Conservation (phyloP, 257 asterid genomes). For the Jacaranda mimosifolia region DNA sequence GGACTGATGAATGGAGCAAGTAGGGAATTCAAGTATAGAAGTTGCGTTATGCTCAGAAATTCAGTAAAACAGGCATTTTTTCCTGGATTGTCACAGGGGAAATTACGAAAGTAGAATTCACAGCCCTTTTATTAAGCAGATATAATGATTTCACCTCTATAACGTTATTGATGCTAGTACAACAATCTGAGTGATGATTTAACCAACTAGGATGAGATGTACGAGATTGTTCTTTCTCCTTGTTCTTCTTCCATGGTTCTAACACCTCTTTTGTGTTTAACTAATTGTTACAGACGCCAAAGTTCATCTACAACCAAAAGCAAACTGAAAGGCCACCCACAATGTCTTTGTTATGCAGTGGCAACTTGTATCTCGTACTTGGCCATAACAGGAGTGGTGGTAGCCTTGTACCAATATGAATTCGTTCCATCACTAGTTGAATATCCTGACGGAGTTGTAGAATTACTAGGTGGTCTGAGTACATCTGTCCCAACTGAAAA, state of each 20-base stretch:
- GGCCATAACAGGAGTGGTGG: constrained; percentile 48
- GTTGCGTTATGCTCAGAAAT: not conserved
- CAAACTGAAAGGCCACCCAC: not conserved
- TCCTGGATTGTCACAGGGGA: not conserved
- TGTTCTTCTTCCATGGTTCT: not conserved
- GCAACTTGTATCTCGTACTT: constrained; percentile 47
- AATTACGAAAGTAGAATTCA: too few relatives aligned
- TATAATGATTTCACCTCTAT: not conserved
- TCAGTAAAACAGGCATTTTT: not conserved
- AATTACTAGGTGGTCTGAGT: constrained; percentile 30
- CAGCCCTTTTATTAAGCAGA: not conserved
- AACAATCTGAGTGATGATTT: not conserved
- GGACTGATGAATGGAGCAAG: not conserved
- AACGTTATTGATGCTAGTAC: not conserved
- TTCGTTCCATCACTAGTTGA: constrained; percentile 35
- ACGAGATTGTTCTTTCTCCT: not conserved
- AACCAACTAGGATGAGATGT: not conserved
- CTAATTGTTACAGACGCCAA: not conserved
- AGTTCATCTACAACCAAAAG: not conserved
- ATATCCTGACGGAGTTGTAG: constrained; percentile 31
- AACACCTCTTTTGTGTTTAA: not conserved
- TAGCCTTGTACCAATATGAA: constrained; percentile 52
- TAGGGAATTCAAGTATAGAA: not conserved
- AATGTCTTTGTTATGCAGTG: constrained; percentile 12
- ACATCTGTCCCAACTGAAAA: constrained; percentile 34